phyloP scores from a whole-genome alignment of 2,329 filamentous ascomycete genomes.

The Colletotrichum chlorophyti region DNA sequence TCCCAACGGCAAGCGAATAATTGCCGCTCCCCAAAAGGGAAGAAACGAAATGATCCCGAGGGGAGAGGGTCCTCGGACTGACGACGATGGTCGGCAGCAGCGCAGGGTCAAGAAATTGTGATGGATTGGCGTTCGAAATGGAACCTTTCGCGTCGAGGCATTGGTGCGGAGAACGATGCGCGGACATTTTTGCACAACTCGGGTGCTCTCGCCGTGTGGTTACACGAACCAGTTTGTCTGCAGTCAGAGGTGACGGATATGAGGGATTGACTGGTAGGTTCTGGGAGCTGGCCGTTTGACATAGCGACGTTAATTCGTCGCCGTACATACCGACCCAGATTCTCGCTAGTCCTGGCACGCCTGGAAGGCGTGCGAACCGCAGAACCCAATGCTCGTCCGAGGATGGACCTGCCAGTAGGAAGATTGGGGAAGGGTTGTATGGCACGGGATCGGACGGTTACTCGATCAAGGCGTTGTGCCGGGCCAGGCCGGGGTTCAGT shows the following conservation, averaged over 20 bases:
- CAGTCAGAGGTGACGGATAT: not conserved
- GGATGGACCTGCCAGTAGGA: not conserved
- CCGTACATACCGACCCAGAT: conserved; percentile 6
- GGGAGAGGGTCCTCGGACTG: not conserved
- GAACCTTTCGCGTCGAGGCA: not conserved
- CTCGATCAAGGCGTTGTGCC: conserved; percentile 12
- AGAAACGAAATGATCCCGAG: not conserved
- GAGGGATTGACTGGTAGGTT: not conserved
- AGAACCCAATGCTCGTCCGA: not conserved
- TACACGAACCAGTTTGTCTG: conserved; percentile 3
- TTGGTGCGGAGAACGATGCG: not conserved
- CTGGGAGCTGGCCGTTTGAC: not conserved
- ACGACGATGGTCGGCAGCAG: not conserved
- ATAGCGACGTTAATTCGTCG: not conserved
- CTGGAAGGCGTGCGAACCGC: not conserved
- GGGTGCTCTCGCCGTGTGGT: not conserved
- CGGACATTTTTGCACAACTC: not conserved
- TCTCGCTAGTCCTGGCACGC: conserved; percentile 3
- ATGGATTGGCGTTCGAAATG: not conserved
- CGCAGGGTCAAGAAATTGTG: conserved; percentile 1
- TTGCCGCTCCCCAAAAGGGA: not conserved
- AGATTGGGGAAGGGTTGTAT: not conserved
- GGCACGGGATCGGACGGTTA: not conserved
- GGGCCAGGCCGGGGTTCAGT: conserved; percentile 3
- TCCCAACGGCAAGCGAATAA: not conserved